Evolutionary conservation across 2,329 filamentous ascomycete genomes (phyloP), one percentile per base, ranked within the genome.

Genomic region (Exophiala sp.): DNA sequence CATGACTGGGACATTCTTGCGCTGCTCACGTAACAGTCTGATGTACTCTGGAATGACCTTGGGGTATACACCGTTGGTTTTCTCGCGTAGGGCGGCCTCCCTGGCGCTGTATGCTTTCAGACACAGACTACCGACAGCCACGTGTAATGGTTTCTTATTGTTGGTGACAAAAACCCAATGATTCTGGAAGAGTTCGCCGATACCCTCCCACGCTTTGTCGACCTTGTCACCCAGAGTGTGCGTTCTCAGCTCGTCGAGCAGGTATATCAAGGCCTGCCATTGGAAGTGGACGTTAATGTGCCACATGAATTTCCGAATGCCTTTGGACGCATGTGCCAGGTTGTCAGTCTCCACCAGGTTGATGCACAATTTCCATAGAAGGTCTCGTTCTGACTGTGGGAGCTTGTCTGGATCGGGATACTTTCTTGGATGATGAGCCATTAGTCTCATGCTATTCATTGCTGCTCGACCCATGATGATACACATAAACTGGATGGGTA

Each of bases 251-350:
- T 75, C 72, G 51, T 67, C 71, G 33, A 81, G 64, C 42, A 81
- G 68, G 60, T 77, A 75, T n/a, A 80, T 73, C 41, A 78, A 71
- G 8, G 76, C 71, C 49, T 80, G 77, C 77, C 77, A 81, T 16
- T 74, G 72, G 62, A 79, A 81, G 36, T 77, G 71, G 24, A 70
- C 66, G 21, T 76, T 69, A 47, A 73, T 66, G 60, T 78, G 73
- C 75, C 76, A 78, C 21, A 67, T 61, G 54, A 72, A 78, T n/a
- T 68, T 66, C 34, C 70, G 67, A 48, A 74, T 65, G 18, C 66
- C 66, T 24, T 67, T 65, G 29, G 71, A 74, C 1, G 66, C 69
- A 43, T 73, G 70, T 0, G 66, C 65, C 16, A 75, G 60, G 41
- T 70, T 75, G 51, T 75, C 70, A 34, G 71, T 68, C 40, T 73